Evolutionary conservation across 805 yeast species (phyloP).

Genomic region (Nakazawaea laoshanensis): DNA sequence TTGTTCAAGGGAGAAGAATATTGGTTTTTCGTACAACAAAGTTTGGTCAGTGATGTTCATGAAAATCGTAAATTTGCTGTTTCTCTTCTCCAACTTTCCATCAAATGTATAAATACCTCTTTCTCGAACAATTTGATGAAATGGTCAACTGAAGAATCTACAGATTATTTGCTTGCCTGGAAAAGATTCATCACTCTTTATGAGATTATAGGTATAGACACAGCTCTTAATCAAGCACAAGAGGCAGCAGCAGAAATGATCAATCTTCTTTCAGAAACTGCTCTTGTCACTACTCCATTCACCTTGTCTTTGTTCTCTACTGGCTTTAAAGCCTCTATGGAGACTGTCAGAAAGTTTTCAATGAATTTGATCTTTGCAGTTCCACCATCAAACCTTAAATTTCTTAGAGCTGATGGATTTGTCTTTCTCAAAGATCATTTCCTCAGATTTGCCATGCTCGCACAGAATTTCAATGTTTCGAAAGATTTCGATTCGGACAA

Average conservation of each 20-base stretch:
- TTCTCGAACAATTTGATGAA: constrained; percentile 29
- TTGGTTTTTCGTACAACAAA: constrained; percentile 51
- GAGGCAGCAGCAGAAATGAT: constrained; percentile 65
- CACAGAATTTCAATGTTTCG: constrained; percentile 47
- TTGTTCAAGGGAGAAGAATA: constrained; percentile 26
- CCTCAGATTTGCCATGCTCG: constrained; percentile 55
- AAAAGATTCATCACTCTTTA: constrained; percentile 61
- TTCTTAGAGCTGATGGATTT: constrained; percentile 32
- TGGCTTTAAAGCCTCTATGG: constrained; percentile 71
- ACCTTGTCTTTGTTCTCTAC: constrained; percentile 64
- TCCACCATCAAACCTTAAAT: constrained; percentile 31
- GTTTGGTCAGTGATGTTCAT: constrained; percentile 46
- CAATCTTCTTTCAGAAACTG: constrained; percentile 36
- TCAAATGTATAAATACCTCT: constrained; percentile 31
- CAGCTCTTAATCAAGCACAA: constrained; percentile 78
- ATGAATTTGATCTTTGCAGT: constrained; percentile 47
- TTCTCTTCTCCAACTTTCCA: constrained; percentile 54
- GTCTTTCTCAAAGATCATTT: constrained; percentile 33
- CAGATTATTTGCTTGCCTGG: constrained; percentile 47
- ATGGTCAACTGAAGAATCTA: constrained; percentile 30
- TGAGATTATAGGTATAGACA: constrained; percentile 77
- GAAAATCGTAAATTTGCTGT: constrained; percentile 64
- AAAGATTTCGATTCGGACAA: constrained; percentile 31
- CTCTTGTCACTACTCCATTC: constrained; percentile 61
- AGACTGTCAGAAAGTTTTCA: constrained; percentile 61